These are phyloP conservation scores for Skeletonema grethae DNA, from an alignment of 108 stramenopile species.

Conservation along the genomic window DNA sequence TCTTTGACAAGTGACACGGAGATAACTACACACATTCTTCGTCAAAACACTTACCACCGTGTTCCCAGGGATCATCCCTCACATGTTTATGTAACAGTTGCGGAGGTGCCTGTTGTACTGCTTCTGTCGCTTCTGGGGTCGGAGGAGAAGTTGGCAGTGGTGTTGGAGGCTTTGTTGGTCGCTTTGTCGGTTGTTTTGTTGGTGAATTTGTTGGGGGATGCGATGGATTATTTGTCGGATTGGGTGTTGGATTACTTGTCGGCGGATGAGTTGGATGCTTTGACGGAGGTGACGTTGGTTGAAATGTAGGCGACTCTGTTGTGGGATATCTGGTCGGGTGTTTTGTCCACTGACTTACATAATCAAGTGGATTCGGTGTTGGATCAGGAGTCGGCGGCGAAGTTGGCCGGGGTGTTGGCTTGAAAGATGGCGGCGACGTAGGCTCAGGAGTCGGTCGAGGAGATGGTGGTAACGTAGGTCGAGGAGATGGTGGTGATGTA, in stretches of 20 bases:
- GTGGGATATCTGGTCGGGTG: neutral
- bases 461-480: neutral
- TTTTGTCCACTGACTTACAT: neutral
- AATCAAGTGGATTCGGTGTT: neutral
- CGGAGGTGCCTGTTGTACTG: conserved; percentile 1
- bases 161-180: neutral
- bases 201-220: neutral
- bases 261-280: too few relatives aligned
- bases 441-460: too few relatives aligned
- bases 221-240: neutral
- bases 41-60: conserved; percentile 24
- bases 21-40: neutral
- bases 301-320: neutral
- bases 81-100: neutral
- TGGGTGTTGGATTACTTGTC: neutral
- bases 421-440: too few relatives aligned
- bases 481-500: too few relatives aligned
- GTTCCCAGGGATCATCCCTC: conserved; percentile 28
- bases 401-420: too few relatives aligned
- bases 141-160: neutral
- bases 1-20: neutral
- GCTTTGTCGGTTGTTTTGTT: neutral
- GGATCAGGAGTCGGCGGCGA: too few relatives aligned
- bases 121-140: neutral
- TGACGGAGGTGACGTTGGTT: neutral